Conservation (phyloP, 2,329 filamentous ascomycete species). For the Arthrocladium fulminans region DNA sequence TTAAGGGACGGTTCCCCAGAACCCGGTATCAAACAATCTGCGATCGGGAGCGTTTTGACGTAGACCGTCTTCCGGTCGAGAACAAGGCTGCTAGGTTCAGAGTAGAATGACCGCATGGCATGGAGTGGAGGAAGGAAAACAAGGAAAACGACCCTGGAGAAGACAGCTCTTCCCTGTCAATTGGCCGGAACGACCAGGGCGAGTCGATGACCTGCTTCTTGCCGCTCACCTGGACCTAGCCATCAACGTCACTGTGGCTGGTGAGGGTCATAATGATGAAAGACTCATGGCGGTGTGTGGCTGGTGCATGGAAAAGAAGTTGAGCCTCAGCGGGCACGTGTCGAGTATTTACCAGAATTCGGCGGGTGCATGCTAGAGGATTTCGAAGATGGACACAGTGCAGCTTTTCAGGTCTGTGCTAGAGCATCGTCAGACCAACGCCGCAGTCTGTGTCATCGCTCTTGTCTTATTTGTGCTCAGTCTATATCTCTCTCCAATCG, state of each 20-base stretch:
- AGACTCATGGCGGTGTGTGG: background rate
- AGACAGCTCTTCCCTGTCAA: background rate
- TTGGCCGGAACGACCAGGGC: constrained; percentile 3
- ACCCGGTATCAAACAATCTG: background rate
- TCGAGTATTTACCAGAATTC: background rate
- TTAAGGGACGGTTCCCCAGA: background rate
- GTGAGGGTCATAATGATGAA: background rate
- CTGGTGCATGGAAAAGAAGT: background rate
- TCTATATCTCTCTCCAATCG: background rate
- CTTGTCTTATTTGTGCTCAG: background rate
- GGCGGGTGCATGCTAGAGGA: background rate
- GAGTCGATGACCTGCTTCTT: constrained; percentile 5
- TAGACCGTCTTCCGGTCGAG: background rate
- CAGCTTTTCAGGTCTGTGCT: background rate
- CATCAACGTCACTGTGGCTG: constrained; percentile 3
- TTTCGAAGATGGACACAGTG: background rate
- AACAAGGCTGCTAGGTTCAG: background rate
- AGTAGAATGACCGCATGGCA: background rate
- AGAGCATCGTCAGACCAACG: background rate
- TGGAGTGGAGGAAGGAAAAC: constrained; percentile 2
- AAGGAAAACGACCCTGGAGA: background rate
- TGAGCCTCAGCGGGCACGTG: background rate
- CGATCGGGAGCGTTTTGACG: background rate
- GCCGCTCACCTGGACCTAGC: background rate
- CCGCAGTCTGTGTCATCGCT: background rate